phyloP scores from a whole-genome alignment of 2,329 filamentous ascomycete species.

The Neofusicoccum laricinum region DNA sequence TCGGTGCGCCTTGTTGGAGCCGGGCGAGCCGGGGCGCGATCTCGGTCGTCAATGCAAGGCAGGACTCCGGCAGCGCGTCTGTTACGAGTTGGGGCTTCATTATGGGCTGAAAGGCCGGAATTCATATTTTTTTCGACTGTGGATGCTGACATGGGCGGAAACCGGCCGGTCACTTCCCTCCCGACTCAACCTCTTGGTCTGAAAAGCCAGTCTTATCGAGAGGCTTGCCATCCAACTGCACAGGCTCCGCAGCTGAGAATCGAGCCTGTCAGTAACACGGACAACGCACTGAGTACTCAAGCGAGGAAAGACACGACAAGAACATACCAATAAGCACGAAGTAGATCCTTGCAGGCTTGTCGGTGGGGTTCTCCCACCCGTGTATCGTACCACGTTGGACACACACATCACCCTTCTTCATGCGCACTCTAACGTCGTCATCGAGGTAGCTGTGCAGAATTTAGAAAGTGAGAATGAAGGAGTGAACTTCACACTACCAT shows the following conservation, averaged over 20 bases:
- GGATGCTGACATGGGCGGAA: too few species aligned
- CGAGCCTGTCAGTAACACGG: neutral
- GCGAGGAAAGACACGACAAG: neutral
- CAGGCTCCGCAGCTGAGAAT: neutral
- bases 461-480: too few species aligned
- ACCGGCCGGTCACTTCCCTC: neutral
- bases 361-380: conserved; percentile 32
- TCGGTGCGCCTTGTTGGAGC: too few species aligned
- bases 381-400: conserved; percentile 40
- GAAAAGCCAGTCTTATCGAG: neutral
- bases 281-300: too few species aligned
- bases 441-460: neutral
- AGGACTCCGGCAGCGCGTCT: too few species aligned
- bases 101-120: too few species aligned
- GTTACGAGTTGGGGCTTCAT: too few species aligned
- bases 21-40: too few species aligned
- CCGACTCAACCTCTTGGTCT: neutral
- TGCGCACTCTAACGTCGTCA: neutral
- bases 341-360: neutral
- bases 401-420: conserved; percentile 35
- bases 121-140: too few species aligned
- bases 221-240: neutral
- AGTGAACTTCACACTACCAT: neutral
- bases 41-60: too few species aligned
- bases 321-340: neutral